Evolutionary conservation across 306 rosid species (phyloP), one percentile per base, ranked within the genome.

Genomic region (Ochetophila trinervis): DNA sequence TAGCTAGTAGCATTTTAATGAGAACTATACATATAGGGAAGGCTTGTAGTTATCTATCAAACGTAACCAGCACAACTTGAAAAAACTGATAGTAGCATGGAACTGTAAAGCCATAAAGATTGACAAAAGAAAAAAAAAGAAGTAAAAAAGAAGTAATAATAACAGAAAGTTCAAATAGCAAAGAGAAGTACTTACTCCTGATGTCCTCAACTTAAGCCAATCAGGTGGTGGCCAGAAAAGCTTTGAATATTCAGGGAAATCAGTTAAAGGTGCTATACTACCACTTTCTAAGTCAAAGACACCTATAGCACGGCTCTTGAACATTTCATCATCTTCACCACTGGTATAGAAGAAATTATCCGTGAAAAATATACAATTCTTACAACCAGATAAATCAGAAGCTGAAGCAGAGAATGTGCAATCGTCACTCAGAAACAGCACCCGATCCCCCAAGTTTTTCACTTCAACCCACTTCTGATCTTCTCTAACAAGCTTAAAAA

Each of bases 161-260:
- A n/a, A n/a, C n/a, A n/a, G n/a, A n/a, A 71, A 56, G 15, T 64
- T 48, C 45, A 18, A n/a, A 72, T 47, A 11, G 5, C 32, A 36
- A 10, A 48, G 36, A 68, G 20, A 32, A 0, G 11, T 21, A 69
- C 85, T 76, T 70, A 81, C 89, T 53, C 69, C 70, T 19, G 56
- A 44, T 6, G 63, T 35, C 20, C 56, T 51, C 18, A 62, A 23
- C 14, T 70, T 24, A 22, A 81, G 62, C 98, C 97, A 89, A 30
- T 70, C 65, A 0, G 95, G 96, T 6, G 88, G 88, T 1, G 95
- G 94, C 88, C 95, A 86, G 72, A 93, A 87, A 73, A 93, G 69
- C 76, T 75, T 74, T 6, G 73, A 70, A 70, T 78, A 74, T 60
- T 73, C 73, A 0, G 89, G 87, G 44, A n/a, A 73, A 76, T 78